Base-by-base conservation (phyloP, 2,329 filamentous ascomycete species). In the Xylariaceae sp. region DNA sequence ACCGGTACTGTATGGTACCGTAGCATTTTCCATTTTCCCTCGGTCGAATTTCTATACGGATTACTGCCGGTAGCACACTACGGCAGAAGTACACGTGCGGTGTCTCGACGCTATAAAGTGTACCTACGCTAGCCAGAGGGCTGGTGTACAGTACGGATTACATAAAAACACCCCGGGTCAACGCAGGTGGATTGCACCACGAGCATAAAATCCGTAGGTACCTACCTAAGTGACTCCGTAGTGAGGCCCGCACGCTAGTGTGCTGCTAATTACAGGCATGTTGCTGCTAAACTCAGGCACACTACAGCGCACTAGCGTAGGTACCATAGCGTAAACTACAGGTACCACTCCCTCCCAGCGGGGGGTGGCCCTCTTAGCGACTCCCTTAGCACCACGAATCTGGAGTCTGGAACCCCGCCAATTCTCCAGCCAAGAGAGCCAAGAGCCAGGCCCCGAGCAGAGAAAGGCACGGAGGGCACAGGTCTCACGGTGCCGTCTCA, bases 401-500 rank as follows among this genome's bases (percentile, higher is more conserved):
- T 62, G 61, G 61, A 62, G 44, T 60, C 61, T 56, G 57, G 58
- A 56, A 59, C 56, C 58, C 58, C 61, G 53, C 61, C 61, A 61
- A 56, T 13, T 13, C 11, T 42, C 37, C 37, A 30, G 48, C 18
- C 49, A 13, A 58, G 45, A n/a, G 13, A 23, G 47, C 34, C 48
- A 54, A 51, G 37, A 15, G 45, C 49, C 50, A 42, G 56, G 53
- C 23, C 23, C 23, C 59, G 15, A 48, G 57, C 39, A 52, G 47
- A 55, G 51, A 18, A 52, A 42, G 15, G 35, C 44, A 47, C 44
- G 7, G 44, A n/a, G 47, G 7, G 17, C 15, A 7, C 8, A 8
- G 8, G 7, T 53, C 48, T 55, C 51, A 11, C 42, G 18, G 23
- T 48, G 37, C 30, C 37, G 37, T 42, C 11, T 42, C 11, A 42